phyloP scores from a whole-genome alignment of 2,329 filamentous ascomycete genomes.

The Cucurbitaria berberidis region DNA sequence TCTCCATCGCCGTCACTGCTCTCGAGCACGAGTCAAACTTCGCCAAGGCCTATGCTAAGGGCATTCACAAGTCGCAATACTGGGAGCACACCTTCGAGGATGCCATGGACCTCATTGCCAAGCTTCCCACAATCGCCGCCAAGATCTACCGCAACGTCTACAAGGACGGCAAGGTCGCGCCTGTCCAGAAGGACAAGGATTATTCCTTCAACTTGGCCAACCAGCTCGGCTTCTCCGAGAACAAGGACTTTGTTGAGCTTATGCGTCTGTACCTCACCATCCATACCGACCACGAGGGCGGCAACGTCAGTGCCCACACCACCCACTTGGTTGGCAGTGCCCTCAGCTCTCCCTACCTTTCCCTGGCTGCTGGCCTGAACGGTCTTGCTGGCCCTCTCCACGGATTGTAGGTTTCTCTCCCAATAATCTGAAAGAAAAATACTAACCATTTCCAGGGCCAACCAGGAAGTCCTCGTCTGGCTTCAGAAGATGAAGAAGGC shows the following conservation, averaged over 20 bases:
- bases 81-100: constrained; percentile 99
- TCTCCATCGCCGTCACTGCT: constrained; percentile 95
- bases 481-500: constrained; percentile 98
- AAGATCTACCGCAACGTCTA: constrained; percentile 99
- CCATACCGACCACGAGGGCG: constrained; percentile 99
- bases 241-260: constrained; percentile 96
- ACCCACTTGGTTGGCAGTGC: constrained; percentile 97
- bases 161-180: constrained; percentile 98
- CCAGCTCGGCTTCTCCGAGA: constrained; percentile 95
- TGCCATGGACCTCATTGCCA: constrained; percentile 99
- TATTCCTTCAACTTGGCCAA: constrained; percentile 99
- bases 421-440: neutral
- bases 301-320: constrained; percentile 97
- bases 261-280: constrained; percentile 99
- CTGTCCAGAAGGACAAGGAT: constrained; percentile 98
- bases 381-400: constrained; percentile 97
- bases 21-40: constrained; percentile 98
- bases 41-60: constrained; percentile 98
- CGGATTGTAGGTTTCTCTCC: constrained; percentile 65
- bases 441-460: constrained; percentile 61
- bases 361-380: constrained; percentile 93
- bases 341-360: constrained; percentile 96
- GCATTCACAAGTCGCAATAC: constrained; percentile 99
- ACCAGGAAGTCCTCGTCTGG: constrained; percentile 99
- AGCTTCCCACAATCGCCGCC: constrained; percentile 96